Conservation (phyloP, 352 stramenopile genomes). For the Pythium sp. region DNA sequence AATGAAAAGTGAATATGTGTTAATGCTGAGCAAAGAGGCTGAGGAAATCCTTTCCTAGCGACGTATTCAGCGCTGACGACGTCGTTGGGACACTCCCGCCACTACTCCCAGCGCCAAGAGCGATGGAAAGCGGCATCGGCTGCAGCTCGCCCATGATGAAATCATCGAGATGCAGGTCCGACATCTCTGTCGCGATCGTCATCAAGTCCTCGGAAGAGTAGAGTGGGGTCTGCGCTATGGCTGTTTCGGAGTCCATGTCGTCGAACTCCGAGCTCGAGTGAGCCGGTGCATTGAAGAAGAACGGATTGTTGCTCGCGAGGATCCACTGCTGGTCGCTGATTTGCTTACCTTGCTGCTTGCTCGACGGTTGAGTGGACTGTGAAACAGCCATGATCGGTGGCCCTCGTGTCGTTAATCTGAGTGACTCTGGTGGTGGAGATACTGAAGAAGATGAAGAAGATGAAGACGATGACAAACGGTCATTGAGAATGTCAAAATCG, state of each 20-base stretch:
- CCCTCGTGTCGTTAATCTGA: not conserved
- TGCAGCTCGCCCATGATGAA: constrained; percentile 44
- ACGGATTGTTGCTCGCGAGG: constrained; percentile 48
- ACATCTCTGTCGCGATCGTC: constrained; percentile 48
- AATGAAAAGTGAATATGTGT: constrained; percentile 10
- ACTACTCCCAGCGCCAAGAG: constrained; percentile 9
- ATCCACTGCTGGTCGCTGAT: constrained; percentile 50
- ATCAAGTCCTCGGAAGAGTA: constrained; percentile 59
- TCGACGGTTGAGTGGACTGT: not conserved
- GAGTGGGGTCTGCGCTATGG: constrained; percentile 62
- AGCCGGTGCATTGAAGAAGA: constrained; percentile 29
- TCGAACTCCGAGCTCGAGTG: constrained; percentile 30
- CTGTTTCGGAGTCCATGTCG: constrained; percentile 66
- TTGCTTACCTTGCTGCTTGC: constrained; percentile 5
- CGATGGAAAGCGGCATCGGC: constrained; percentile 9
- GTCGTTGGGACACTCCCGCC: constrained; percentile 4
- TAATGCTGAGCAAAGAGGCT: constrained; percentile 79
- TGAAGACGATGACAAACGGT: constrained; percentile 1
- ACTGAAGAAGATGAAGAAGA: not conserved
- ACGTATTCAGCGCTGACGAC: constrained; percentile 49
- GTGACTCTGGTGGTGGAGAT: not conserved
- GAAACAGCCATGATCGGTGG: not conserved
- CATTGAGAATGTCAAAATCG: constrained; percentile 6
- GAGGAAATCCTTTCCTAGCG: constrained; percentile 71
- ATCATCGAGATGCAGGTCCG: constrained; percentile 67